These are phyloP conservation scores for Eutrema heterophyllum DNA, from an alignment of 345 rosid species.

Conservation along the genomic window DNA sequence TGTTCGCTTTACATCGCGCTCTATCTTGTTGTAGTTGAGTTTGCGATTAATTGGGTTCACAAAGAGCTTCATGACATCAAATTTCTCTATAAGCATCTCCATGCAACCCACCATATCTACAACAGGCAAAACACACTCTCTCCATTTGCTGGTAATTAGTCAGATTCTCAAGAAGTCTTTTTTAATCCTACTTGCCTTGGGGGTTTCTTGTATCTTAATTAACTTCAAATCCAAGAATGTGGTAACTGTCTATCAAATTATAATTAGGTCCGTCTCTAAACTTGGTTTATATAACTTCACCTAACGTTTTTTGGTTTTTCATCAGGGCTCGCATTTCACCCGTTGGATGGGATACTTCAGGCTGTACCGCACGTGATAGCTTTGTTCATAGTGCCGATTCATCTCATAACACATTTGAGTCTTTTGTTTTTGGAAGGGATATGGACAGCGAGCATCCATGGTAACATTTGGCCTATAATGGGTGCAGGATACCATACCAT, in stretches of 20 bases:
- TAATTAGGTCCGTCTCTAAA: background rate
- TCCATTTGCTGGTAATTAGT: conserved; percentile 76
- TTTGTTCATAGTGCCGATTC: conserved; percentile 61
- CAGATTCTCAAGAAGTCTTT: background rate
- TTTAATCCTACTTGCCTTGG: background rate
- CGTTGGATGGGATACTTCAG: conserved; percentile 77
- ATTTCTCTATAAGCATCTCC: conserved; percentile 77
- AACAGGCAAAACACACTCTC: conserved; percentile 94
- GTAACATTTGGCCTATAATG: conserved; percentile 76
- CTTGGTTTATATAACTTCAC: background rate
- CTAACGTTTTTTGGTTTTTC: background rate
- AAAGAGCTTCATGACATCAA: conserved; percentile 79
- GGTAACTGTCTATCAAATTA: background rate
- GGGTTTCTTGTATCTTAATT: background rate
- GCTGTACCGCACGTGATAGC: conserved; percentile 75
- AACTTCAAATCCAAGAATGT: background rate
- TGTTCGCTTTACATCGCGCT: conserved; percentile 41
- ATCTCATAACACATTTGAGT: conserved; percentile 55
- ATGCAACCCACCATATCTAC: conserved; percentile 79
- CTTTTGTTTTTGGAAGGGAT: conserved; percentile 67
- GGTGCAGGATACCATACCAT: conserved; percentile 95
- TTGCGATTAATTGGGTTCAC: conserved; percentile 88
- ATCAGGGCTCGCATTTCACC: conserved; percentile 80
- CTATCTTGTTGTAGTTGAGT: conserved; percentile 74
- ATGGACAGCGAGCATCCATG: conserved; percentile 75